phyloP scores from a whole-genome alignment of 2,329 filamentous ascomycete species.

The Ascosphaera aggregata region DNA sequence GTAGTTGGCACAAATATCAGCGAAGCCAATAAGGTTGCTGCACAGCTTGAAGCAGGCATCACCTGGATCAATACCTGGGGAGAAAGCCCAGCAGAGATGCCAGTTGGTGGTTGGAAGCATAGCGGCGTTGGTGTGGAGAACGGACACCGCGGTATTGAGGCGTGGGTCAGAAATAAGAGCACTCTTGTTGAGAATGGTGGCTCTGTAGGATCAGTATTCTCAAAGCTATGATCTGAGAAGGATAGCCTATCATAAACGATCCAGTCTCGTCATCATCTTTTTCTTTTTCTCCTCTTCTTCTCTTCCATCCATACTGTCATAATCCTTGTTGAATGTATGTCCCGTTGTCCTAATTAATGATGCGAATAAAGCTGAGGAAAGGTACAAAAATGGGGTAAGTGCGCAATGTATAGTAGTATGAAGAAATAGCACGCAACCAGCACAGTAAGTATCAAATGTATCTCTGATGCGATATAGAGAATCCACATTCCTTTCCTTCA shows the following conservation, averaged over 20 bases:
- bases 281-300: too few relatives aligned
- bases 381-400: too few relatives aligned
- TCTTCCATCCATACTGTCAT: too few relatives aligned
- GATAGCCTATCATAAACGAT: too few relatives aligned
- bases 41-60: constrained; percentile 56
- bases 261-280: too few relatives aligned
- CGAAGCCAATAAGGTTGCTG: constrained; percentile 46
- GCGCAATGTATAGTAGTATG: too few relatives aligned
- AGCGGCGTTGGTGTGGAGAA: constrained; percentile 79
- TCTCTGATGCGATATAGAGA: neutral
- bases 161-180: constrained; percentile 73
- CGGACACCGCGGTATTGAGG: constrained; percentile 51
- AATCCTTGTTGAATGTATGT: too few relatives aligned
- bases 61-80: constrained; percentile 91
- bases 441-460: neutral
- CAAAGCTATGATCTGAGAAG: constrained; percentile 36
- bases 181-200: constrained; percentile 66
- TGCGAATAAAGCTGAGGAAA: too few relatives aligned
- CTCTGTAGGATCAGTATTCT: constrained; percentile 46
- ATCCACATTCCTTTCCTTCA: too few relatives aligned
- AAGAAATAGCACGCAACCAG: neutral
- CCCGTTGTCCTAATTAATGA: neutral
- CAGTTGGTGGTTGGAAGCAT: constrained; percentile 78
- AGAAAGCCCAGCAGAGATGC: constrained; percentile 81
- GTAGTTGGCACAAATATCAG: constrained; percentile 61